phyloP scores from a whole-genome alignment of 371 early-diverging fungal genomes.

The Actinomortierella wolfii region DNA sequence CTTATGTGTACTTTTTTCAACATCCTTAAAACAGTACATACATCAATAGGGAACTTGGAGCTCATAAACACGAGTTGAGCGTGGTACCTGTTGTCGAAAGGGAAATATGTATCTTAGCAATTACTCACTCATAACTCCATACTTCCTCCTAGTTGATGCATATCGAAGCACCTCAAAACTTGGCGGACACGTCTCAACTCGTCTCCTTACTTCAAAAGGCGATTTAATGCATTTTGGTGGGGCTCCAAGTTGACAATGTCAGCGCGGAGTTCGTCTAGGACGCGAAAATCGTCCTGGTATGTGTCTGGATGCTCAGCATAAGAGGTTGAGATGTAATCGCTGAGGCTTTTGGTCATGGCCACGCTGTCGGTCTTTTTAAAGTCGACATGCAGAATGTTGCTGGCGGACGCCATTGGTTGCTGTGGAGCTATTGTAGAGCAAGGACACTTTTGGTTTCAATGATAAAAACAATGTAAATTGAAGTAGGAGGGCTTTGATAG shows the following conservation, averaged over 20 bases:
- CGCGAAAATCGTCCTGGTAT: constrained; percentile 85
- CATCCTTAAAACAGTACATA: constrained; percentile 41
- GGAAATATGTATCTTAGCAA: constrained; percentile 3
- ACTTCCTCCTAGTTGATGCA: too few relatives aligned
- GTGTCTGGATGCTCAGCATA: constrained; percentile 86
- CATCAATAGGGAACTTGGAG: constrained; percentile 86
- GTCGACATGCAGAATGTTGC: constrained; percentile 59
- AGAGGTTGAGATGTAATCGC: constrained; percentile 72
- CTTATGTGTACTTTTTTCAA: too few relatives aligned
- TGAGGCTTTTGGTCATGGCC: constrained; percentile 59
- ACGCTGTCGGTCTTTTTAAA: constrained; percentile 62
- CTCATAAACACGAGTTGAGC: constrained; percentile 82
- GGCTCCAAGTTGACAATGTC: constrained; percentile 73
- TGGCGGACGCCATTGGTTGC: constrained; percentile 33
- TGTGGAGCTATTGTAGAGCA: too few relatives aligned
- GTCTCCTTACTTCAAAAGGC: constrained; percentile 64
- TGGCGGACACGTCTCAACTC: not conserved
- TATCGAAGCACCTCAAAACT: not conserved
- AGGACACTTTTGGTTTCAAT: too few relatives aligned
- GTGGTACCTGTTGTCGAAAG: constrained; percentile 64
- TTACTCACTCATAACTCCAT: not conserved
- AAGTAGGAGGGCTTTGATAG: too few relatives aligned
- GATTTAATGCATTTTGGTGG: constrained; percentile 69
- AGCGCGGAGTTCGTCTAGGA: constrained; percentile 78
- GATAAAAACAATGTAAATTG: too few relatives aligned